Evolutionary conservation across 177 flowering plant species (phyloP).

Genomic region (Vitis hybrid): DNA sequence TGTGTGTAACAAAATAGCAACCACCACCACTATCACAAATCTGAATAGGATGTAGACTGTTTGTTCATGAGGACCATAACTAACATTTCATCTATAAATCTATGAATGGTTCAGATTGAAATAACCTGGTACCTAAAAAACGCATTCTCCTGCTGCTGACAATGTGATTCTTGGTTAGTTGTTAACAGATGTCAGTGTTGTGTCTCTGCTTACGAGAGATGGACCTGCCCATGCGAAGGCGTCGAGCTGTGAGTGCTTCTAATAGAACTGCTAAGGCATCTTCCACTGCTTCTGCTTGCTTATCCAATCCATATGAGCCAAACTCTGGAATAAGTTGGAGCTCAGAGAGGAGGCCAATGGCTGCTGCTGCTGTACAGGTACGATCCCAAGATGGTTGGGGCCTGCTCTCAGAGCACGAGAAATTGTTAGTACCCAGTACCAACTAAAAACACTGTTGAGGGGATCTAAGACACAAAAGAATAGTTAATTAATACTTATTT

Average conservation of each 20-base stretch:
- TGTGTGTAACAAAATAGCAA: no score
- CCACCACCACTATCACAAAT: no score
- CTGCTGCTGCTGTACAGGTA: constrained; percentile 96
- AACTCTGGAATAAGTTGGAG: constrained; percentile 52
- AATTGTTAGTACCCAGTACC: not conserved
- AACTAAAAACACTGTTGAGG: not conserved
- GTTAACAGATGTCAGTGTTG: constrained; percentile 40
- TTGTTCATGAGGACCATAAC: no score
- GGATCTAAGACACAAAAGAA: constrained; percentile 2
- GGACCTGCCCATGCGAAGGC: constrained; percentile 89
- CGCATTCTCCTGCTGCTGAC: no score
- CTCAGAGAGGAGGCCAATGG: constrained; percentile 69
- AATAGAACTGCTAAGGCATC: constrained; percentile 53
- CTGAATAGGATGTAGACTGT: no score
- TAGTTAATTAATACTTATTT: no score
- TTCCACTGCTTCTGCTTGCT: constrained; percentile 70
- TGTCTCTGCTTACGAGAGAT: constrained; percentile 62
- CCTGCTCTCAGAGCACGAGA: constrained; percentile 32
- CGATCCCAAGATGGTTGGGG: constrained; percentile 99
- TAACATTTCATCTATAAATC: no score
- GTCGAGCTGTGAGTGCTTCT: constrained; percentile 63
- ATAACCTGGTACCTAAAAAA: no score
- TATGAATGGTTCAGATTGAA: no score
- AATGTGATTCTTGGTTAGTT: not conserved
- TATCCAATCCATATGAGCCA: constrained; percentile 47